Base-by-base conservation (phyloP, 129 eudicot species). In the Artemisia argyi region DNA sequence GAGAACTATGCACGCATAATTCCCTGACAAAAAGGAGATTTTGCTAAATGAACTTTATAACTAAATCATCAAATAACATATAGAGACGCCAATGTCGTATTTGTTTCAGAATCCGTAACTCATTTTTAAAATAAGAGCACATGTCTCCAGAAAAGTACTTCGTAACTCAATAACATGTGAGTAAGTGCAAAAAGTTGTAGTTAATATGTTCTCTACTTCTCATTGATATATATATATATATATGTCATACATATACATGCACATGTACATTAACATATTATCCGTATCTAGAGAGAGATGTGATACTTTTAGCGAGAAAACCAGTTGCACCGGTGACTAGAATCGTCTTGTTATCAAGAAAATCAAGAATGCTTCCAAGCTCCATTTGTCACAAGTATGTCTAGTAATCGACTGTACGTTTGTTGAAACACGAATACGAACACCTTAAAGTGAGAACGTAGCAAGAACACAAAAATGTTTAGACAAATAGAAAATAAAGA, bases 251-350 rank as follows among this genome's bases (percentile, higher is more conserved):
- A 32, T 18, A 7, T 11, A 62, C 26, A 63, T 4, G 5, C 24
- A 75, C 4, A 66, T 39, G 11, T 66, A 42, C 5, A 22, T 57
- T 16, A 5, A 7, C 15, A 66, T 24, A 56, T n/a, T 19, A 7
- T 7, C 46, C 11, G 11, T 39, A 30, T 13, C n/a, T 2, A 22
- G 42, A 59, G 68, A 59, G 46, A 39, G 66, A 76, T 11, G 3
- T 4, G 11, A 15, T 79, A 83, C 91, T 81, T 73, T 86, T 86
- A 3, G 88, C 91, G 15, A 86, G 82, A 75, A 86, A 86, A 68
- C 91, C 91, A 64, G 91, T 81, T 64, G 88, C 91, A 55, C 91
- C 91, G 2, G 84, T 83, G 80, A 86, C 75, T 69, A 86, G 24
- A 81, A 86, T 86, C 73, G 76, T 81, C 81, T 60, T 86, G 73